Evolutionary conservation across 106 monocot species (phyloP).

Genomic region (Chionographis japonica): DNA sequence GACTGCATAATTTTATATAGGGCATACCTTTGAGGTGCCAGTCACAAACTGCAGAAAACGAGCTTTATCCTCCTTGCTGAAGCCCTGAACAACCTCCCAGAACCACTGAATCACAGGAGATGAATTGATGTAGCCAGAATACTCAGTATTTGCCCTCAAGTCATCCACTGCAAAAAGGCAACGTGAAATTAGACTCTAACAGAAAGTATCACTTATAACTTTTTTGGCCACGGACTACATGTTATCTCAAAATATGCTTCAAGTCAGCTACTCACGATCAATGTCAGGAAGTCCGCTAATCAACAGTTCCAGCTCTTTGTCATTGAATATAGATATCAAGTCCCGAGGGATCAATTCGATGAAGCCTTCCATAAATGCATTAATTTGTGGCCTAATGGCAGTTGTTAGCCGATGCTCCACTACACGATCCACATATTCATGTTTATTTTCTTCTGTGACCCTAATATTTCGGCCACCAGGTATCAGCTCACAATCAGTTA

Average conservation of each 20-base stretch:
- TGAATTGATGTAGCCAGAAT: constrained; percentile 92
- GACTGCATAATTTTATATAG: too few species aligned
- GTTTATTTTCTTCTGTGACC: constrained; percentile 98
- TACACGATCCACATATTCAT: constrained; percentile 90
- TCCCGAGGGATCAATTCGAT: constrained; percentile 80
- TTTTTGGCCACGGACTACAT: not conserved
- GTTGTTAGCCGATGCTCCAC: constrained; percentile 92
- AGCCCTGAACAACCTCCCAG: constrained; percentile 94
- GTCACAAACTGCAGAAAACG: constrained; percentile 97
- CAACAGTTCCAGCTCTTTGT: constrained; percentile 93
- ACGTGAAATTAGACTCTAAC: not conserved
- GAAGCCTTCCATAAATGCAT: constrained; percentile 94
- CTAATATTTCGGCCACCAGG: constrained; percentile 89
- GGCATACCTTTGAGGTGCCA: constrained; percentile 90
- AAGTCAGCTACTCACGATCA: constrained; percentile 60
- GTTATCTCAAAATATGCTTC: not conserved
- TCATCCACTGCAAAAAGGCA: constrained; percentile 69
- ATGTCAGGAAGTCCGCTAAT: constrained; percentile 99
- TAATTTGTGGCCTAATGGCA: constrained; percentile 94
- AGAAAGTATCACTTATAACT: not conserved
- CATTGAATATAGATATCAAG: constrained; percentile 92
- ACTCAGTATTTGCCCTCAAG: constrained; percentile 88
- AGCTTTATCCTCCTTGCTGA: constrained; percentile 99
- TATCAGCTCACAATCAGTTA: constrained; percentile 91
- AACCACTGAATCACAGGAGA: constrained; percentile 99